Conservation (phyloP, 2,329 filamentous ascomycete genomes). For the Pseudogymnoascus sp. region DNA sequence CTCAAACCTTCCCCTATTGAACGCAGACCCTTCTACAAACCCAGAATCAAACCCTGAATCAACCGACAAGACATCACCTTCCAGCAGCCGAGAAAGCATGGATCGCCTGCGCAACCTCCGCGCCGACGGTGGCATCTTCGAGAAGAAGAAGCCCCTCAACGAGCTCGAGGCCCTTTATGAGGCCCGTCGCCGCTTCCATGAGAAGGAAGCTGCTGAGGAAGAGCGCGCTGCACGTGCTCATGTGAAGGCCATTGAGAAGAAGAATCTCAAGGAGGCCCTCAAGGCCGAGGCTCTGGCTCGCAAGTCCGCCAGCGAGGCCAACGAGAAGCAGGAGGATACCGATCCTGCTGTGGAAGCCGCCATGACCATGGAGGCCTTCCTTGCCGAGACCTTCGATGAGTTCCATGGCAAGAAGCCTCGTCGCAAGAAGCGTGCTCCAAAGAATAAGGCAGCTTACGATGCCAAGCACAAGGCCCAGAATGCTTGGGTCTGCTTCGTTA, state of each 20-base stretch:
- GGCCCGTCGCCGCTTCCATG: slow-evolving; percentile 55
- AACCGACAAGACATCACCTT: slow-evolving; percentile 14
- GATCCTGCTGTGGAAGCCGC: not conserved
- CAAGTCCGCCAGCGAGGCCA: slow-evolving; percentile 12
- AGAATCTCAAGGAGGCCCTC: slow-evolving; percentile 48
- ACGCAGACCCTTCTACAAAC: slow-evolving; percentile 15
- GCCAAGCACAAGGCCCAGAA: slow-evolving; percentile 52
- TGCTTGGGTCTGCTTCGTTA: slow-evolving; percentile 54
- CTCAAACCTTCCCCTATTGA: not conserved
- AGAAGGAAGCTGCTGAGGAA: slow-evolving; percentile 52
- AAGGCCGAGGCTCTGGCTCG: slow-evolving; percentile 34
- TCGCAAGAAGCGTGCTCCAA: slow-evolving; percentile 5
- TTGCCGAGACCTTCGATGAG: slow-evolving; percentile 15
- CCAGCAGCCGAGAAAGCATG: slow-evolving; percentile 21
- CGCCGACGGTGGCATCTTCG: slow-evolving; percentile 52
- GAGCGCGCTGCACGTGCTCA: slow-evolving; percentile 55
- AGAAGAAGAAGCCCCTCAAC: slow-evolving; percentile 47
- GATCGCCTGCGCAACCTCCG: slow-evolving; percentile 36
- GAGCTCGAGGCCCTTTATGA: slow-evolving; percentile 49
- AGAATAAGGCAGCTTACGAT: not conserved
- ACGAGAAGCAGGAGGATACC: slow-evolving; percentile 19
- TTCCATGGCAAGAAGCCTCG: slow-evolving; percentile 9
- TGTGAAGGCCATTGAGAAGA: slow-evolving; percentile 49
- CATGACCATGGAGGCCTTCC: not conserved
- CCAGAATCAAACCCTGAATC: slow-evolving; percentile 22